A percentile compares a stretch with the other conserved stretches of the same genome.
phyloP scores from a whole-genome alignment of 768 basidiomycete species.

The Lactarius akahatsu region DNA sequence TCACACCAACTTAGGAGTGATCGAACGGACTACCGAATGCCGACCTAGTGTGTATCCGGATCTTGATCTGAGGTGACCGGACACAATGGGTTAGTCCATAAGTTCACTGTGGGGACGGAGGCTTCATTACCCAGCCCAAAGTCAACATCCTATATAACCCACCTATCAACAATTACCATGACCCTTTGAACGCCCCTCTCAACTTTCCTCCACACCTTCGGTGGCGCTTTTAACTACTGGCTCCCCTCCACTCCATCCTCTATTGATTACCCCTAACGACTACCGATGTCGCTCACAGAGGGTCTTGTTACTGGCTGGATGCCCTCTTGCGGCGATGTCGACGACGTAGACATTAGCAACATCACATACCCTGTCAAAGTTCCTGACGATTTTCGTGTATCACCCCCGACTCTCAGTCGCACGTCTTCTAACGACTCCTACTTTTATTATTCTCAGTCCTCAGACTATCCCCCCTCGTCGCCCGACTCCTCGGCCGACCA shows the following conservation, averaged over 20 bases:
- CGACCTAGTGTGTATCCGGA: constrained; percentile 11
- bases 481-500: constrained; percentile 20
- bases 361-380: constrained; percentile 16
- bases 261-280: constrained; percentile 26
- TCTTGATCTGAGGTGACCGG: constrained; percentile 24
- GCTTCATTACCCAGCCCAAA: background rate
- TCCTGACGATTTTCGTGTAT: constrained; percentile 5
- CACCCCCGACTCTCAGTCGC: constrained; percentile 18
- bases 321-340: constrained; percentile 27
- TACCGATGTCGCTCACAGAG: constrained; percentile 25
- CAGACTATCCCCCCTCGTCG: constrained; percentile 17
- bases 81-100: constrained; percentile 20
- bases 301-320: constrained; percentile 28
- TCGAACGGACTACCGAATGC: constrained; percentile 13
- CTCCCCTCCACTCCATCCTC: constrained; percentile 2
- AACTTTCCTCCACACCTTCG: background rate
- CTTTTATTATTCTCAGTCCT: background rate
- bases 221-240: constrained; percentile 5
- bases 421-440: constrained; percentile 24
- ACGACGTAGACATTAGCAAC: constrained; percentile 24
- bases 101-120: constrained; percentile 2
- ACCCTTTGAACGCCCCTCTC: background rate
- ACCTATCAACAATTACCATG: background rate
- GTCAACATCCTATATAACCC: constrained; percentile 25
- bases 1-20: constrained; percentile 24